A percentile compares a stretch with the other conserved stretches of the same genome.
Conservation (phyloP, 768 basidiomycete genomes). For the Tricholoma furcatifolium region DNA sequence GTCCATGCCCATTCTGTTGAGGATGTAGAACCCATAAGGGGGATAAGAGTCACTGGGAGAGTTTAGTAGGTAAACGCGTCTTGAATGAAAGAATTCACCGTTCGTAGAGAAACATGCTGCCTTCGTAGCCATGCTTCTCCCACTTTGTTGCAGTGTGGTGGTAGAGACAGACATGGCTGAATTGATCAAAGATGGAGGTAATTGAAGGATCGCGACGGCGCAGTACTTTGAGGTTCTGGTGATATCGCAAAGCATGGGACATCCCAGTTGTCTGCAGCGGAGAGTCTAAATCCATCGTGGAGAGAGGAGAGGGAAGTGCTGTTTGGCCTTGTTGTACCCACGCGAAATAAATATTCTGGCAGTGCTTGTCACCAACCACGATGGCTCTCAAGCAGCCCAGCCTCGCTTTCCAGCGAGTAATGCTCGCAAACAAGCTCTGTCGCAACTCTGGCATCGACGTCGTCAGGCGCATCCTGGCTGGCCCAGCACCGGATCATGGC, state of each 20-base stretch:
- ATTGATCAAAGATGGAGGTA: conserved; percentile 79
- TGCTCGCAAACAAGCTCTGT: conserved; percentile 13
- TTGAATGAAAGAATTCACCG: conserved; percentile 49
- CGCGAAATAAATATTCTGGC: conserved; percentile 1
- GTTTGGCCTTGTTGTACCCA: conserved; percentile 3
- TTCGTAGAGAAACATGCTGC: conserved; percentile 89
- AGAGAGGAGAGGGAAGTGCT: conserved; percentile 1
- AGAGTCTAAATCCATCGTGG: conserved; percentile 26
- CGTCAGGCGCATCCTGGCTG: conserved; percentile 30
- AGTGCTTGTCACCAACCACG: conserved; percentile 9
- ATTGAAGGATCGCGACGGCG: conserved; percentile 79
- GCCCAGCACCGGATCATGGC: conserved; percentile 21
- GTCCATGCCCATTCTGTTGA: conserved; percentile 78
- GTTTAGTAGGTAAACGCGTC: conserved; percentile 7
- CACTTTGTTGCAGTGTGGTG: conserved; percentile 73
- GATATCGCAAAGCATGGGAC: conserved; percentile 65
- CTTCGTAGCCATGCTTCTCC: conserved; percentile 83
- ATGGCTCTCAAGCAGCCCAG: neutral
- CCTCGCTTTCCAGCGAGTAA: conserved; percentile 2
- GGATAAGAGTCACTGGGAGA: conserved; percentile 66
- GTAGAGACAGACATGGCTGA: conserved; percentile 84
- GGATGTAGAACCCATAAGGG: conserved; percentile 81
- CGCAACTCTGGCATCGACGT: conserved; percentile 23
- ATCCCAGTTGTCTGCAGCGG: conserved; percentile 43
- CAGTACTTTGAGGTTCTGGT: conserved; percentile 78